Evolutionary conservation across 169 alveolate species (phyloP).

Genomic region (Plasmodium fragile): DNA sequence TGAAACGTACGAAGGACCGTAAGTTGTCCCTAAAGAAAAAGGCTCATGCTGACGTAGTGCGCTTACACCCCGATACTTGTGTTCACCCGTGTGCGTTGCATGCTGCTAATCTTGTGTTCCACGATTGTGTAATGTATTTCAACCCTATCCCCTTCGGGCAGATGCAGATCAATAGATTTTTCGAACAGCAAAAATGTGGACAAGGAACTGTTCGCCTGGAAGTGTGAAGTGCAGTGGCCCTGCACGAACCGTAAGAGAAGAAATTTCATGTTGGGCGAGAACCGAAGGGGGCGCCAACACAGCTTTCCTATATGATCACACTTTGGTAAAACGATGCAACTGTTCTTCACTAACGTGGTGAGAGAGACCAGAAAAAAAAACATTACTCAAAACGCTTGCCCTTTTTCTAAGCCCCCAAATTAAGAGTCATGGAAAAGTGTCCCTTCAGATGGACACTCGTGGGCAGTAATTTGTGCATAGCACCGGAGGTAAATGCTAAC

Average conservation of each 20-base stretch:
- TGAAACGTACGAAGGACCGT: conserved; percentile 71
- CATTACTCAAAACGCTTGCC: conserved; percentile 5
- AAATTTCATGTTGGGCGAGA: conserved; percentile 4
- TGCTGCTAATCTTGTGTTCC: conserved; percentile 13
- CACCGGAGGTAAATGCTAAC: conserved; percentile 78
- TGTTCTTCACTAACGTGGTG: conserved; percentile 20
- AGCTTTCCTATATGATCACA: neutral
- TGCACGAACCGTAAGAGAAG: conserved; percentile 75
- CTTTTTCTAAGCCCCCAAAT: conserved; percentile 37
- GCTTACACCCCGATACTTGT: conserved; percentile 30
- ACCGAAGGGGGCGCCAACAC: neutral
- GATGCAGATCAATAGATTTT: conserved; percentile 79
- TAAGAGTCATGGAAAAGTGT: conserved; percentile 70
- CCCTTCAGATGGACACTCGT: conserved; percentile 82
- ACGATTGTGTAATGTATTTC: conserved; percentile 18
- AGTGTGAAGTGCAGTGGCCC: conserved; percentile 82
- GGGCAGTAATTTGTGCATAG: conserved; percentile 77
- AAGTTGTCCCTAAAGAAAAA: conserved; percentile 9
- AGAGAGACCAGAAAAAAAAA: neutral
- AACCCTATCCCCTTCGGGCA: neutral
- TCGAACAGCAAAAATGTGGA: conserved; percentile 41
- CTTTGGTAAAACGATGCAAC: neutral
- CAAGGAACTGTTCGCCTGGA: conserved; percentile 70
- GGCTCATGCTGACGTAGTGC: conserved; percentile 19
- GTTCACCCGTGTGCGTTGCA: neutral